These are phyloP conservation scores for Alternaria gaisen DNA, from an alignment of 2,329 filamentous ascomycete genomes.

Conservation along the genomic window DNA sequence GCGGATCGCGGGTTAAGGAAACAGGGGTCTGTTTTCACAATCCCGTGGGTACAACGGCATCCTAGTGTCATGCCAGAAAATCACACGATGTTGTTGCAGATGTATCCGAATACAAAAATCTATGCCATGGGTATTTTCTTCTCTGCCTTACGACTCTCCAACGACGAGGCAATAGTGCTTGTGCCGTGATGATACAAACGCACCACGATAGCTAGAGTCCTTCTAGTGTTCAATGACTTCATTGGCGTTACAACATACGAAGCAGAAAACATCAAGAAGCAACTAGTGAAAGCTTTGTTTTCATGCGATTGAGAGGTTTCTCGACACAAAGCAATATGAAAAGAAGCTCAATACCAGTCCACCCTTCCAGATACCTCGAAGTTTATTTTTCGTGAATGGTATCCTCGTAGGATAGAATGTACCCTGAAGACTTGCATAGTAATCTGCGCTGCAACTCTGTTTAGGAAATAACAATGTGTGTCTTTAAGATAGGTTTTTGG, in stretches of 20 bases:
- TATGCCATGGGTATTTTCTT: background rate
- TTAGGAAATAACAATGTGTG: too few species aligned
- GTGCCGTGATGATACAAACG: background rate
- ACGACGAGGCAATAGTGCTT: background rate
- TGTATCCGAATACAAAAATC: background rate
- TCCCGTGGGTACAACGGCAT: conserved; percentile 2
- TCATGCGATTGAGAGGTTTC: background rate
- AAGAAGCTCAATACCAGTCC: background rate
- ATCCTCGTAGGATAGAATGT: too few species aligned
- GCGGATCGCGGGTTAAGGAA: conserved; percentile 31
- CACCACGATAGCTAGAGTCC: background rate
- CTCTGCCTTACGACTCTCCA: background rate
- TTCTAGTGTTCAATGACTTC: too few species aligned
- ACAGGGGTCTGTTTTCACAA: background rate
- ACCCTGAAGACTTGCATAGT: too few species aligned
- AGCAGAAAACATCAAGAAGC: background rate
- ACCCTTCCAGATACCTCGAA: too few species aligned
- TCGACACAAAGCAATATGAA: background rate
- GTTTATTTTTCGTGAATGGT: too few species aligned
- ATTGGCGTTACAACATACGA: background rate
- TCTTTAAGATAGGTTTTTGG: background rate
- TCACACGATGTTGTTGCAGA: background rate
- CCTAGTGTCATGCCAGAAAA: background rate
- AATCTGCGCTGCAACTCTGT: too few species aligned
- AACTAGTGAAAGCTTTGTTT: background rate